phyloP scores from a whole-genome alignment of 768 basidiomycete genomes.

The Leccinum arenicola region DNA sequence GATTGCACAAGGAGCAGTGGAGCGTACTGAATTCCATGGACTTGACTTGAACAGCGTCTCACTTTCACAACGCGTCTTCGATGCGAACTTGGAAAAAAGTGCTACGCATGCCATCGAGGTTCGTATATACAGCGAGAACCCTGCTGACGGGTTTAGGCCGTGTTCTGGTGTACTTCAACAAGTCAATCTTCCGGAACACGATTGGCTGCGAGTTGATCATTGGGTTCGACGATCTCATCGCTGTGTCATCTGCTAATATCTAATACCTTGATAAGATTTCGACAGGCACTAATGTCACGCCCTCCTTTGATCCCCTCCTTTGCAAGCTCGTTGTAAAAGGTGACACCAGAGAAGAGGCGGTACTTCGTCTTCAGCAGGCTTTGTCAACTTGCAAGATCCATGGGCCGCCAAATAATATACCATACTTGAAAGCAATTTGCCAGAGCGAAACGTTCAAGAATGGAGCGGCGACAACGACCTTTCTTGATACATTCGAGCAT shows the following conservation, averaged over 20 bases:
- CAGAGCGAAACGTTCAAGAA: slow-evolving; percentile 35
- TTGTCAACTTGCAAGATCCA: slow-evolving; percentile 42
- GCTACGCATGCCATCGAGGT: slow-evolving; percentile 49
- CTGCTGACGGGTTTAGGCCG: slow-evolving; percentile 53
- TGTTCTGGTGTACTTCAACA: slow-evolving; percentile 60
- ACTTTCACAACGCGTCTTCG: slow-evolving; percentile 41
- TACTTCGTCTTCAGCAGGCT: slow-evolving; percentile 39
- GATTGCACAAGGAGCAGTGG: slow-evolving; percentile 53
- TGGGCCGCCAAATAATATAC: slow-evolving; percentile 61
- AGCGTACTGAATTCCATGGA: slow-evolving; percentile 23
- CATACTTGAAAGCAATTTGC: slow-evolving; percentile 48
- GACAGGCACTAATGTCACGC: slow-evolving; percentile 49
- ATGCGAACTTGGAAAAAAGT: slow-evolving; percentile 16
- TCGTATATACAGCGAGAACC: slow-evolving; percentile 63
- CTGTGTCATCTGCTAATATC: neutral
- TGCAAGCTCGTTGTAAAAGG: slow-evolving; percentile 60
- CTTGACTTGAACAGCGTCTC: slow-evolving; percentile 18
- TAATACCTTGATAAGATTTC: slow-evolving; percentile 35
- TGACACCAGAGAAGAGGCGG: slow-evolving; percentile 42
- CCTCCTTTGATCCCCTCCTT: slow-evolving; percentile 56
- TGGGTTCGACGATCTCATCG: slow-evolving; percentile 41
- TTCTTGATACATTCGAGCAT: slow-evolving; percentile 44
- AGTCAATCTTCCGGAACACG: slow-evolving; percentile 40
- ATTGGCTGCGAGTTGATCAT: slow-evolving; percentile 60
- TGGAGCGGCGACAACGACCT: slow-evolving; percentile 48